phyloP scores from a whole-genome alignment of 225 moss, liverwort and hornwort genomes.

The Neckera pumila region DNA sequence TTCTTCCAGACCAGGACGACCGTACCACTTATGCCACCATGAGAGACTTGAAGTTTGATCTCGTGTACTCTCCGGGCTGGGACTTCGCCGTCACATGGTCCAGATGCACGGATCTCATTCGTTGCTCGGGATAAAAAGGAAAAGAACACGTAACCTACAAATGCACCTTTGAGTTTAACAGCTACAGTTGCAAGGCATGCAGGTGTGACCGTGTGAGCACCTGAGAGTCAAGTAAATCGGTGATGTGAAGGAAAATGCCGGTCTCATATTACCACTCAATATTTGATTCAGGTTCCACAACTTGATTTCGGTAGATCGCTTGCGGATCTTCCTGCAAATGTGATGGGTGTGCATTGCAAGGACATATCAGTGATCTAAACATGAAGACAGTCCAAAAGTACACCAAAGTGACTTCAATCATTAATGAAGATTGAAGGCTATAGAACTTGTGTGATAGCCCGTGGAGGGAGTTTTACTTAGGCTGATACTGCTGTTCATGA shows the following conservation, averaged over 20 bases:
- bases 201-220: not conserved
- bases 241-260: not conserved
- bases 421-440: not conserved
- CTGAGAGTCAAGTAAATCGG: not conserved
- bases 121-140: not conserved
- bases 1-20: constrained; percentile 28
- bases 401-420: not conserved
- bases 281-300: not conserved
- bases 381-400: not conserved
- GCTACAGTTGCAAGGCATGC: not conserved
- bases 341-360: not conserved
- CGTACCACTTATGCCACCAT: constrained; percentile 33
- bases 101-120: constrained; percentile 3
- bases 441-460: not conserved
- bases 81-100: constrained; percentile 33
- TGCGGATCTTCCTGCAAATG: constrained; percentile 14
- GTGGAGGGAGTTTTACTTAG: not conserved
- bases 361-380: not conserved
- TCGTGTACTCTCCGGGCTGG: constrained; percentile 29
- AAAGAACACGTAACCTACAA: not conserved
- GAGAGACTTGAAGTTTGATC: constrained; percentile 20
- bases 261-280: not conserved
- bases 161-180: not conserved
- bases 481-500: not conserved
- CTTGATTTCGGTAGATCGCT: constrained; percentile 10